Conservation (phyloP, 1,139 yeast species). For the Geotrichum klebahnii region DNA sequence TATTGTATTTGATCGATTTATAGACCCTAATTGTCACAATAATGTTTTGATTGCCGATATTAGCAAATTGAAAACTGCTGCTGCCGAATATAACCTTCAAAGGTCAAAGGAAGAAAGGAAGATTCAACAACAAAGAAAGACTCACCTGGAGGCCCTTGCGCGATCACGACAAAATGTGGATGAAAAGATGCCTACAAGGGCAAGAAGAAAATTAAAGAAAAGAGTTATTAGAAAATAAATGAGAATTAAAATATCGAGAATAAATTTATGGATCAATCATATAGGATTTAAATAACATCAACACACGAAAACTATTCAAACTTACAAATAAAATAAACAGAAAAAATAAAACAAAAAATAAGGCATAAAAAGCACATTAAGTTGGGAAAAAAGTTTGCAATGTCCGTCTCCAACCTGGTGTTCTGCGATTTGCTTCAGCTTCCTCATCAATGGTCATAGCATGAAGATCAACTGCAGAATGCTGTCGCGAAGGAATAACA, state of each 20-base stretch:
- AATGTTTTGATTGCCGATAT: conserved; percentile 2
- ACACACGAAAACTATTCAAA: not conserved
- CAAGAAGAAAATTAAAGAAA: not conserved
- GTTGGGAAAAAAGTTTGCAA: not conserved
- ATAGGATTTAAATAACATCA: not conserved
- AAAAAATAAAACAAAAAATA: not conserved
- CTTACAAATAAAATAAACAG: not conserved
- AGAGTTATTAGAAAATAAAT: not conserved
- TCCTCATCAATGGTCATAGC: not conserved
- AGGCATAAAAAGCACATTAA: not conserved
- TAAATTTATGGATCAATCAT: too few relatives aligned
- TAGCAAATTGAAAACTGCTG: not conserved
- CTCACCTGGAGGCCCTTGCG: not conserved
- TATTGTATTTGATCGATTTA: not conserved
- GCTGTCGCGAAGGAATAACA: not conserved
- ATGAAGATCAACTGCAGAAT: not conserved
- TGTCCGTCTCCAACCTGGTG: conserved; percentile 5
- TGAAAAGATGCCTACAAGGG: not conserved
- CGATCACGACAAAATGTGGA: not conserved
- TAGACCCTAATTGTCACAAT: not conserved
- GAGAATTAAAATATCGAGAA: not conserved
- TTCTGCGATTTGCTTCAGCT: not conserved
- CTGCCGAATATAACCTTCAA: not conserved
- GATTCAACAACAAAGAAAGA: not conserved
- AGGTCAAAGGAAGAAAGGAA: not conserved